Evolutionary conservation across 257 asterid genomes (phyloP).

Genomic region (Leonotis leonurus): DNA sequence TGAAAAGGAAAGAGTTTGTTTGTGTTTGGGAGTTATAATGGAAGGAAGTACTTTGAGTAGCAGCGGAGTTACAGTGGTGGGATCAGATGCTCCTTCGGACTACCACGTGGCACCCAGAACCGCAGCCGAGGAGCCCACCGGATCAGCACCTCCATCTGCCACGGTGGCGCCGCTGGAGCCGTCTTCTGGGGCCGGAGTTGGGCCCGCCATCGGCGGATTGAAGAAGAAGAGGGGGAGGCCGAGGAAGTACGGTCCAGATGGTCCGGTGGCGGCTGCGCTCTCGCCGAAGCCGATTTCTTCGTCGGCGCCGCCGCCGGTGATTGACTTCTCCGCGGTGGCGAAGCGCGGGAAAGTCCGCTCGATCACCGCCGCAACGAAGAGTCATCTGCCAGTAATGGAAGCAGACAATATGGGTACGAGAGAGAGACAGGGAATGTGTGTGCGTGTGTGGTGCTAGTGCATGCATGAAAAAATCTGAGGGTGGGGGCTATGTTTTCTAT

Average conservation of each 20-base stretch:
- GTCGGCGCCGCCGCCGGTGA: slow-evolving; percentile 77
- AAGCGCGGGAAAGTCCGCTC: slow-evolving; percentile 65
- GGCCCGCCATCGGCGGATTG: slow-evolving; percentile 19
- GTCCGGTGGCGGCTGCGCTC: slow-evolving; percentile 45
- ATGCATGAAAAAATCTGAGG: too few relatives aligned
- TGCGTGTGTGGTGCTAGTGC: slow-evolving; percentile 9
- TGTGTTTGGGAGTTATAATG: slow-evolving; percentile 28
- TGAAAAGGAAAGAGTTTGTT: slow-evolving; percentile 20
- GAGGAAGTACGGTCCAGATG: slow-evolving; percentile 81
- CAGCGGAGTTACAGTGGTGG: slow-evolving; percentile 78
- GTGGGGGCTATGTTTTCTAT: too few relatives aligned
- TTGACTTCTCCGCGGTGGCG: slow-evolving; percentile 70
- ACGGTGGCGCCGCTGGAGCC: slow-evolving; percentile 23
- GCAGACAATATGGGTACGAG: slow-evolving; percentile 39
- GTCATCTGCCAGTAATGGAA: slow-evolving; percentile 41
- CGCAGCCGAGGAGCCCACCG: slow-evolving; percentile 40
- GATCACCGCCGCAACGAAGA: slow-evolving; percentile 37
- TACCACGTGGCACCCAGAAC: slow-evolving; percentile 79
- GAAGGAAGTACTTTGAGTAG: slow-evolving; percentile 51
- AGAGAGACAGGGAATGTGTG: neutral
- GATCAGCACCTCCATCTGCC: slow-evolving; percentile 34
- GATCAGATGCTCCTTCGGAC: slow-evolving; percentile 91
- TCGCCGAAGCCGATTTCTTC: slow-evolving; percentile 90
- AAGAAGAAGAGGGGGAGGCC: slow-evolving; percentile 96
- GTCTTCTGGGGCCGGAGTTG: slow-evolving; percentile 25